Conservation (phyloP, 192 early-diverging fungal genomes). For the Backusella macrospora region DNA sequence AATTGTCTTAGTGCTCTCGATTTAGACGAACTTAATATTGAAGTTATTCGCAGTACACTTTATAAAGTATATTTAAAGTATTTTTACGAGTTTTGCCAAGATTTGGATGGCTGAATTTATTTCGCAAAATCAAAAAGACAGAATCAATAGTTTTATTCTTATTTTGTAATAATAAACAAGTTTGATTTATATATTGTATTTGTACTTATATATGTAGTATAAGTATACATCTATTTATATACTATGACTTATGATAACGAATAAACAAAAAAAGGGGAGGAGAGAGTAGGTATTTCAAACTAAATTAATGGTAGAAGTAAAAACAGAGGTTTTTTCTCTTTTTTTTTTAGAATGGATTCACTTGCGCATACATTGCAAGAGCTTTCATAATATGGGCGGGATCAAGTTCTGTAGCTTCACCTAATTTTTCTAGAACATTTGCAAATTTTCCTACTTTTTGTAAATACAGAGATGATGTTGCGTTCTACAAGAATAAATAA, state of each 20-base stretch:
- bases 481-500: slow-evolving; percentile 47
- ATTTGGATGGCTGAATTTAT: slow-evolving; percentile 94
- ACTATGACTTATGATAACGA: not conserved
- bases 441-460: slow-evolving; percentile 58
- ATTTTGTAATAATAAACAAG: not conserved
- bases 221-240: not conserved
- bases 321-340: not conserved
- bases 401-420: slow-evolving; percentile 60
- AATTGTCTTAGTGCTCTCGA: slow-evolving; percentile 97
- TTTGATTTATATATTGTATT: not conserved
- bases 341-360: slow-evolving; percentile 7
- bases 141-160: slow-evolving; percentile 91
- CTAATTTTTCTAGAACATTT: slow-evolving; percentile 57
- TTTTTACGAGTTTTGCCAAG: slow-evolving; percentile 89
- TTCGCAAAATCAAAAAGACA: slow-evolving; percentile 93
- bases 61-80: slow-evolving; percentile 99
- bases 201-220: not conserved
- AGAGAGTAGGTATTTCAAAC: not conserved
- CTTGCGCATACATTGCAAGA: slow-evolving; percentile 63
- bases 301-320: not conserved
- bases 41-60: slow-evolving; percentile 98
- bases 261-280: not conserved
- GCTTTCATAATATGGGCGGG: slow-evolving; percentile 62
- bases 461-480: slow-evolving; percentile 60
- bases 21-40: slow-evolving; percentile 99